phyloP scores from a whole-genome alignment of 2,329 filamentous ascomycete genomes.

The Trematosphaeria pertusa region DNA sequence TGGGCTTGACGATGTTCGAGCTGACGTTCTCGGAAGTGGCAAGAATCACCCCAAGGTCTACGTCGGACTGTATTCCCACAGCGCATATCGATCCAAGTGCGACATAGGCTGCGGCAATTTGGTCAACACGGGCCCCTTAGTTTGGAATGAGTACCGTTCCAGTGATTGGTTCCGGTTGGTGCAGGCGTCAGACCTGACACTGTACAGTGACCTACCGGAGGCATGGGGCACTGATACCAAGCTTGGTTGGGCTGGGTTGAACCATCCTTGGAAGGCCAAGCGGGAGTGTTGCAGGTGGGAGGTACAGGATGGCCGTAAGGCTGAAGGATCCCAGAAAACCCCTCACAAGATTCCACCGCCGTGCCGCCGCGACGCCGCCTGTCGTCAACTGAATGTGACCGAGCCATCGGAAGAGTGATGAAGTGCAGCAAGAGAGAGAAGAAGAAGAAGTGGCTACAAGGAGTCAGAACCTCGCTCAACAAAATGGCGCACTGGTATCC shows the following conservation, averaged over 20 bases:
- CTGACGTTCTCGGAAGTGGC: background rate
- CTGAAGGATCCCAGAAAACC: no score
- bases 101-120: background rate
- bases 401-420: no score
- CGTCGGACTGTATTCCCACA: conserved; percentile 5
- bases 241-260: background rate
- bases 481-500: no score
- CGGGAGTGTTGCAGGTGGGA: background rate
- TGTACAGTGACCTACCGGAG: background rate
- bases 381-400: no score
- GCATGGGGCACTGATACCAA: background rate
- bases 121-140: background rate
- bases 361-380: no score
- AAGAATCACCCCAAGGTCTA: conserved; percentile 8
- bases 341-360: no score
- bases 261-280: background rate
- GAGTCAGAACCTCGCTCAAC: no score
- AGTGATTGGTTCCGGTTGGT: conserved; percentile 2
- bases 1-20: conserved; percentile 3
- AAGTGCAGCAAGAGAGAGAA: no score
- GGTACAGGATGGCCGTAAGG: background rate
- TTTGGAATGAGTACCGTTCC: conserved; percentile 1
- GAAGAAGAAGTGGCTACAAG: no score
- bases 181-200: background rate
- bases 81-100: conserved; percentile 3